Evolutionary conservation across 495 filamentous ascomycete genomes (phyloP).

Genomic region (Xylaria longipes): DNA sequence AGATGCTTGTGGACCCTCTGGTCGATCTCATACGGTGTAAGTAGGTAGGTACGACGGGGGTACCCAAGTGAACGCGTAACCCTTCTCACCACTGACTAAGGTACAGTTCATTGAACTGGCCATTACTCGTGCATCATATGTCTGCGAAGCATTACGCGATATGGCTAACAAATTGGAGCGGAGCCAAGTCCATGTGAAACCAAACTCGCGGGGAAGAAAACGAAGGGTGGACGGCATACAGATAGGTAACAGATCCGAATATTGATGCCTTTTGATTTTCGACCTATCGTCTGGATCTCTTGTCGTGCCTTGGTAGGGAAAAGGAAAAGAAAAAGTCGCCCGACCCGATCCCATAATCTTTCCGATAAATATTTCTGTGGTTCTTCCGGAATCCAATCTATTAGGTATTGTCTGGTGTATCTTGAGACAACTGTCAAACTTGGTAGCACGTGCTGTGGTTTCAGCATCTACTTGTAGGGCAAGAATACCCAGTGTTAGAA

Average conservation of each 20-base stretch:
- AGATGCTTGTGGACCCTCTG: conserved; percentile 10
- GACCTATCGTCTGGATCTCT: not conserved
- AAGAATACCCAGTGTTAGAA: not conserved
- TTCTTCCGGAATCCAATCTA: conserved; percentile 6
- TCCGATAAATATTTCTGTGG: not conserved
- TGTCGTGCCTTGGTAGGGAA: not conserved
- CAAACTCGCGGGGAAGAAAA: conserved; percentile 1
- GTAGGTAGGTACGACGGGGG: not conserved
- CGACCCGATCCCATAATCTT: not conserved
- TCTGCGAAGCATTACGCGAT: conserved; percentile 14
- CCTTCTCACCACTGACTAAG: conserved; percentile 14
- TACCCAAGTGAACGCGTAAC: conserved; percentile 22
- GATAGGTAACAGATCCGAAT: conserved; percentile 4
- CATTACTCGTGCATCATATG: conserved; percentile 16
- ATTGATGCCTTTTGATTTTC: not conserved
- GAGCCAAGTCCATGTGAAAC: conserved; percentile 1
- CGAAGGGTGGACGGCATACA: not conserved
- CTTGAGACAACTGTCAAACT: conserved; percentile 13
- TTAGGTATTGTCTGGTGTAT: not conserved
- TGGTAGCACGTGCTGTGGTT: conserved; percentile 4
- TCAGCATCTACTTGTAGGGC: not conserved
- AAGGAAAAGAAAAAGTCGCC: not conserved
- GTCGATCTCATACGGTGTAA: conserved; percentile 23
- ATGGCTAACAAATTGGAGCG: conserved; percentile 1
- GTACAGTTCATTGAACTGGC: not conserved